Evolutionary conservation across 257 asterid species (phyloP), one percentile per base, ranked within the genome.

Genomic region (Mitragyna speciosa): DNA sequence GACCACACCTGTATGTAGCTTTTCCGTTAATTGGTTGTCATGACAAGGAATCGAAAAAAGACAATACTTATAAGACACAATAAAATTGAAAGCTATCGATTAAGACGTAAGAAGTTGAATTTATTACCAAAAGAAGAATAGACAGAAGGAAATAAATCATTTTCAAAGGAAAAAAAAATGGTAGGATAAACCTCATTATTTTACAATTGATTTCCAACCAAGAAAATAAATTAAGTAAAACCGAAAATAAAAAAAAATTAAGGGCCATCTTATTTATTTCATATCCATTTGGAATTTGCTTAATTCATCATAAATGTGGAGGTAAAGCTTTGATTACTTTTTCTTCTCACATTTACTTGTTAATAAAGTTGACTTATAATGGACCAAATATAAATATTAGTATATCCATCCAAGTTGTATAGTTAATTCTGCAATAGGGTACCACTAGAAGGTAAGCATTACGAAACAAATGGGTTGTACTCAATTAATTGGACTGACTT

Each of bases 311-410:
- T 31, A 66, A 26, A 71, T 39, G 15, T 26, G 76, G 16, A 48
- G 33, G 1, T 47, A 2, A 12, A 28, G 63, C 12, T 48, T n/a
- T 26, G 15, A 14, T 51, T 12, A n/a, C 26, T 61, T 64, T 0
- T 30, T 31, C 7, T 1, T 30, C n/a, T 2, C 20, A n/a, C n/a
- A n/a, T 31, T 36, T 36, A 36, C 4, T 43, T 11, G 14, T 22
- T 30, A 24, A 15, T 51, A 41, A 39, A 24, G 26, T 75, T 75
- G 41, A 70, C 58, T 16, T 39, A 24, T n/a, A 12, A 41, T 31
- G 78, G 70, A 59, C 78, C 70, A 59, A 70, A 58, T 15, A 75
- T 7, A 31, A 24, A 73, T 73, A 65, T 33, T 16, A 22, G 51
- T 24, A 19, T 26, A 20, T 6, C 56, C 41, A 75, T 17, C 36